phyloP scores from a whole-genome alignment of 2,329 filamentous ascomycete genomes.

The Grosmannia serpens region DNA sequence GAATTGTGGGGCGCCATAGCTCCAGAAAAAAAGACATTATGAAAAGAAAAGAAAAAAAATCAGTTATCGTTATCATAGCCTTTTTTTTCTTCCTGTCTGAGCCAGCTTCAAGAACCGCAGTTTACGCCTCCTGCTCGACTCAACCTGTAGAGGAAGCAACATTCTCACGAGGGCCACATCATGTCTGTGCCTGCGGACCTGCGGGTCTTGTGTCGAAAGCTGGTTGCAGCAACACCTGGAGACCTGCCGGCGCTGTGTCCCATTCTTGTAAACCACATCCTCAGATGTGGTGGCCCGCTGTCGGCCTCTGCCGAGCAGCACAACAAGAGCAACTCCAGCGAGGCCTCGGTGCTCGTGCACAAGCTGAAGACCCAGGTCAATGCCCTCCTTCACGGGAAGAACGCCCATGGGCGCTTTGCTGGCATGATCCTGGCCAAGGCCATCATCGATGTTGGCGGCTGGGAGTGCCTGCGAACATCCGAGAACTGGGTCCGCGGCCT shows the following conservation, averaged over 20 bases:
- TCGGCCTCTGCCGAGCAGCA: conserved; percentile 47
- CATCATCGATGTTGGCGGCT: conserved; percentile 69
- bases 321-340: conserved; percentile 48
- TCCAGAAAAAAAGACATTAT: background rate
- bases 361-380: conserved; percentile 71
- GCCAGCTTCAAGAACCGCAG: no score
- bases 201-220: conserved; percentile 52
- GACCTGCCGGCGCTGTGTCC: conserved; percentile 66
- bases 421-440: conserved; percentile 72
- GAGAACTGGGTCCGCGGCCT: conserved; percentile 70
- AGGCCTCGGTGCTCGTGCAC: conserved; percentile 61
- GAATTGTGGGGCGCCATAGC: background rate
- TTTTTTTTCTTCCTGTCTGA: background rate
- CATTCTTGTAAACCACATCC: conserved; percentile 50
- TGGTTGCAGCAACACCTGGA: conserved; percentile 59
- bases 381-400: conserved; percentile 67
- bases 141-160: no score
- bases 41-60: background rate
- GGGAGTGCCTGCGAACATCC: conserved; percentile 64
- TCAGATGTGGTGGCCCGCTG: conserved; percentile 47
- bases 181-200: conserved; percentile 44
- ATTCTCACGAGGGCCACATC: background rate
- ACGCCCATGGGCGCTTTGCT: conserved; percentile 61
- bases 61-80: background rate
- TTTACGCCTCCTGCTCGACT: no score